Conservation (phyloP, 2,329 filamentous ascomycete species). For the Fusarium odoratissimum region DNA sequence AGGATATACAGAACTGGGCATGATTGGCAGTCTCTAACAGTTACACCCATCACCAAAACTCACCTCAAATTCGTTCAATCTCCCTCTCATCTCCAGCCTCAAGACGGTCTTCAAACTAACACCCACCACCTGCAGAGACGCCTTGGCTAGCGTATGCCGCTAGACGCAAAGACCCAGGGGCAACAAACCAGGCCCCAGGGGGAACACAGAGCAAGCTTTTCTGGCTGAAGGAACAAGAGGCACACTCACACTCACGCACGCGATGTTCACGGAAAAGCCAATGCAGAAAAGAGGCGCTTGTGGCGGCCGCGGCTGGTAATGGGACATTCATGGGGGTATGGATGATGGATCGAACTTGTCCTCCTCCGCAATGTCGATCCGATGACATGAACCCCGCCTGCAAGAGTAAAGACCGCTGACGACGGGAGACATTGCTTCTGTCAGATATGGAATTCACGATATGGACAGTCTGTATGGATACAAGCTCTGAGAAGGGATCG, state of each 20-base stretch:
- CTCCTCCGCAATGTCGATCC: slow-evolving; percentile 30
- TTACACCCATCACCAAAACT: slow-evolving; percentile 17
- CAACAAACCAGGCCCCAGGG: not conserved
- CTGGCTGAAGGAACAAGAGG: slow-evolving; percentile 13
- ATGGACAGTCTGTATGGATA: not conserved
- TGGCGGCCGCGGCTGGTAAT: slow-evolving; percentile 36
- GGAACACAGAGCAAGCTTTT: not conserved
- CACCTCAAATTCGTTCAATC: slow-evolving; percentile 26
- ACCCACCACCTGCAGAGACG: slow-evolving; percentile 33
- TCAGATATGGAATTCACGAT: not conserved
- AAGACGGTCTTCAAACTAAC: slow-evolving; percentile 33
- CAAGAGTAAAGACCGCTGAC: slow-evolving; percentile 3
- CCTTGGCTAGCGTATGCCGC: slow-evolving; percentile 28
- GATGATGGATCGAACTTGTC: slow-evolving; percentile 18
- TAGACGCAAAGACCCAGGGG: slow-evolving; percentile 30
- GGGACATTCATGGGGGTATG: slow-evolving; percentile 6
- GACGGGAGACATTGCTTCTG: slow-evolving; percentile 17
- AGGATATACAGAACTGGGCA: not conserved
- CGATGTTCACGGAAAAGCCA: slow-evolving; percentile 18
- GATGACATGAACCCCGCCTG: slow-evolving; percentile 29
- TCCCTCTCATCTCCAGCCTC: slow-evolving; percentile 16
- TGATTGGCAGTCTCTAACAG: slow-evolving; percentile 11
- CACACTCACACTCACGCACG: not conserved
- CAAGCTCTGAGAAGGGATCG: not conserved
- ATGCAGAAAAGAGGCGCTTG: slow-evolving; percentile 37